Evolutionary conservation across 2,329 filamentous ascomycete genomes (phyloP), one percentile per base, ranked within the genome.

Genomic region (Cercospora zeae-maydis): DNA sequence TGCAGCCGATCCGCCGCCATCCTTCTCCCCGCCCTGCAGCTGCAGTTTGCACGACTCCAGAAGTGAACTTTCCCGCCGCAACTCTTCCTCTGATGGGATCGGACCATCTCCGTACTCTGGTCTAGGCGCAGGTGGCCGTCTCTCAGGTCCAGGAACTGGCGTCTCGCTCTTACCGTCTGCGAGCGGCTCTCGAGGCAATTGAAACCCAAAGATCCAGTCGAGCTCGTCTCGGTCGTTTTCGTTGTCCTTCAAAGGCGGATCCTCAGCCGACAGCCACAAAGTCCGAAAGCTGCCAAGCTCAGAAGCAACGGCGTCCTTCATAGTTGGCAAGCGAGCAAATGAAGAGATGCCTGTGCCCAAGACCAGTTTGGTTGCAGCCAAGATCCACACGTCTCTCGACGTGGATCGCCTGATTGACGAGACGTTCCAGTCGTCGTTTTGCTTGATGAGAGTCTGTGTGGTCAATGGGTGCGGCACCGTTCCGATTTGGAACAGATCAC

Each of bases 401-500:
- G 89, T 88, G 2, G 86, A 81, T 42, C 84, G 82, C 55, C 80
- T 78, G n/a, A 82, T 71, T 71, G 79, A 81, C 24, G 71, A 73
- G 7, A 72, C 66, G 59, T 78, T 74, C 49, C 81, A 63, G 9
- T 73, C 79, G 16, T 69, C 65, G 33, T 67, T 70, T 1, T 73
- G 83, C 66, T 86, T 83, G 63, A 86, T 82, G 16, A 98, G 80
- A 11, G 86, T 84, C 59, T 87, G 84, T 45, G 92, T 82, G 1
- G 93, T 97, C 80, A 92, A 96, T 0, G 95, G 95, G 74, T 99
- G 95, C 0, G 93, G 93, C 11, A 98, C 88, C 0, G 88, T 90
- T 63, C 89, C 92, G 66, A 99, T 90, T 2, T 89, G 92, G 79
- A 92, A 98, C 14, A 89, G 74, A 1, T 81, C 82, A 13, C 88